Conservation (phyloP, 306 rosid species). For the Cucurbita maxima region DNA sequence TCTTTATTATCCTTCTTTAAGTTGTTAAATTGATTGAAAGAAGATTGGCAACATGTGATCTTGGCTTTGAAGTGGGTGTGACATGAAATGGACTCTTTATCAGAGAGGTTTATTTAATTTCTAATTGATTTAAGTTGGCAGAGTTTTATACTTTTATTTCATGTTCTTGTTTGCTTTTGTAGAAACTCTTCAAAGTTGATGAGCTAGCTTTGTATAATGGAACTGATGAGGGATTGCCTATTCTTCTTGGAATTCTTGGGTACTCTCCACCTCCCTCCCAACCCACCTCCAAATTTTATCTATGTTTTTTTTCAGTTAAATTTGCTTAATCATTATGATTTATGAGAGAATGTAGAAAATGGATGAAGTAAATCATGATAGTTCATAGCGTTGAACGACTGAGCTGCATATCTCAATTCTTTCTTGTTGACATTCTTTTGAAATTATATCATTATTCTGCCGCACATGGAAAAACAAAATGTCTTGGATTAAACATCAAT, state of each 20-base stretch:
- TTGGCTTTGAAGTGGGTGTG: not conserved
- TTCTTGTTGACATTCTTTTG: not conserved
- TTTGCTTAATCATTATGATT: not conserved
- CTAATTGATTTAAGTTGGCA: constrained; percentile 4
- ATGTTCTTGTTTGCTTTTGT: constrained; percentile 13
- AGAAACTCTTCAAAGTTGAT: constrained; percentile 58
- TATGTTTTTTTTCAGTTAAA: not conserved
- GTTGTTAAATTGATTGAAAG: not conserved
- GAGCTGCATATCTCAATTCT: not conserved
- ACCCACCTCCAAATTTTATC: not conserved
- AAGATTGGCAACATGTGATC: not conserved
- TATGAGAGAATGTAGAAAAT: not conserved
- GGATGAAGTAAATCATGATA: not conserved
- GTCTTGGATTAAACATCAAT: not conserved
- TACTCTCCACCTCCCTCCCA: constrained; percentile 14
- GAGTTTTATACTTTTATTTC: not conserved
- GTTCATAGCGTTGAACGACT: not conserved
- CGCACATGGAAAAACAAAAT: not conserved
- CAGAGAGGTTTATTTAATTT: not conserved
- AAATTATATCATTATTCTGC: not conserved
- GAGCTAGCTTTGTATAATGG: constrained; percentile 81
- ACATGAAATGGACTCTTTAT: not conserved
- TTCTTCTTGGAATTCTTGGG: constrained; percentile 87
- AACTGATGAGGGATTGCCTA: constrained; percentile 49
- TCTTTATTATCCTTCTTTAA: not conserved